These are phyloP conservation scores for Glycyrrhiza uralensis DNA, from an alignment of 306 rosid species.

Conservation along the genomic window DNA sequence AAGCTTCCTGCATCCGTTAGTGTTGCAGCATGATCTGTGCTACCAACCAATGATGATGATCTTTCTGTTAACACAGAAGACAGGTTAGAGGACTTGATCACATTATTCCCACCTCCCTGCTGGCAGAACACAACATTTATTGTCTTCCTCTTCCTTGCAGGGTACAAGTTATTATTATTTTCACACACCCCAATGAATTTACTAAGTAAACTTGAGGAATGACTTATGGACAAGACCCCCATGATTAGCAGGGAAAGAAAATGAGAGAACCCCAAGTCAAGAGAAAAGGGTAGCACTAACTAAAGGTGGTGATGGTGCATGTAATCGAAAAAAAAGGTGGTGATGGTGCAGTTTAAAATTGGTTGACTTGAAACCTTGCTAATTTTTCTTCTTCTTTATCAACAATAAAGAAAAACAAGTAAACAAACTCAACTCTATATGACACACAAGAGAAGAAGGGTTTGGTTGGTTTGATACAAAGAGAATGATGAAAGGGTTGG, in stretches of 20 bases:
- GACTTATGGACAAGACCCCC: slow-evolving; percentile 60
- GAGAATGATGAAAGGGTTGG: slow-evolving; percentile 42
- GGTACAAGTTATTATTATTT: slow-evolving; percentile 29
- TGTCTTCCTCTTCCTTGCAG: slow-evolving; percentile 36
- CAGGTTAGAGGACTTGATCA: slow-evolving; percentile 41
- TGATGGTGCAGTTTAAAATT: slow-evolving; percentile 38
- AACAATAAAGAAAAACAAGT: slow-evolving; percentile 46
- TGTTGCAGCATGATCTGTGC: slow-evolving; percentile 43
- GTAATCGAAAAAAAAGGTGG: no score
- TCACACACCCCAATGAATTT: slow-evolving; percentile 27
- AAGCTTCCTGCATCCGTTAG: slow-evolving; percentile 65
- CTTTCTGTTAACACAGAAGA: slow-evolving; percentile 49
- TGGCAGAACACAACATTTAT: slow-evolving; percentile 48
- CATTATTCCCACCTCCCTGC: slow-evolving; percentile 59
- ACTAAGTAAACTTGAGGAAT: slow-evolving; percentile 37
- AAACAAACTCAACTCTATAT: slow-evolving; percentile 50
- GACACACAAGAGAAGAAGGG: no score
- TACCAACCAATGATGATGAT: slow-evolving; percentile 34
- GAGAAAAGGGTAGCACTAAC: slow-evolving; percentile 19
- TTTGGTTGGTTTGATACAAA: slow-evolving; percentile 46
- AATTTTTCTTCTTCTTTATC: slow-evolving; percentile 41
- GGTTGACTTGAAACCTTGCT: slow-evolving; percentile 51
- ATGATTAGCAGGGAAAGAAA: slow-evolving; percentile 35
- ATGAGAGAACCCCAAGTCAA: slow-evolving; percentile 7
- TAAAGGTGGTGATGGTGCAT: slow-evolving; percentile 25